phyloP scores from a whole-genome alignment of 2,329 filamentous ascomycete species.

The Penicillium brasilianum region DNA sequence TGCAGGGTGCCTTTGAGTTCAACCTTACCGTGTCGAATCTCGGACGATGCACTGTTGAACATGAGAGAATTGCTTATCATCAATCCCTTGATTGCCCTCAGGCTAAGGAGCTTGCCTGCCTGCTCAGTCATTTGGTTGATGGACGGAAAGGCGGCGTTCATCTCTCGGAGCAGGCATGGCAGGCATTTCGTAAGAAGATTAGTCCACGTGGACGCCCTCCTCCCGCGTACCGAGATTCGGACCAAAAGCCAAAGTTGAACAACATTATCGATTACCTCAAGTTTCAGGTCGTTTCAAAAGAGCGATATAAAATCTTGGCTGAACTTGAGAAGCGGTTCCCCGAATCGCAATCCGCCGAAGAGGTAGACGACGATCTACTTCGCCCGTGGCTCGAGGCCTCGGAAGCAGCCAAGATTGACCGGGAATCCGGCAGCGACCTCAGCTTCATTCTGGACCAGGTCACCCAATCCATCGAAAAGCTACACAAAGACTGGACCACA shows the following conservation, averaged over 20 bases:
- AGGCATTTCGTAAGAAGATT: constrained; percentile 39
- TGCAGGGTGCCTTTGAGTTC: constrained; percentile 55
- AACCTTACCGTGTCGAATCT: constrained; percentile 54
- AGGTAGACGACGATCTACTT: constrained; percentile 44
- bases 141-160: constrained; percentile 51
- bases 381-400: constrained; percentile 37
- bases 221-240: constrained; percentile 47
- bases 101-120: constrained; percentile 46
- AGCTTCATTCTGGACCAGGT: constrained; percentile 26
- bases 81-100: constrained; percentile 45
- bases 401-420: constrained; percentile 29
- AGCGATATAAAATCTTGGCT: constrained; percentile 37
- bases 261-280: constrained; percentile 54
- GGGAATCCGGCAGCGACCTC: constrained; percentile 22
- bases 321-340: constrained; percentile 39
- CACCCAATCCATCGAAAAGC: constrained; percentile 25
- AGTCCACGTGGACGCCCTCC: constrained; percentile 33
- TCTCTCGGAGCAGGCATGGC: constrained; percentile 48
- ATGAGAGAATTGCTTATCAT: constrained; percentile 60
- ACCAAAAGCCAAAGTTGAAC: constrained; percentile 27
- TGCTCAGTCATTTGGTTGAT: constrained; percentile 55
- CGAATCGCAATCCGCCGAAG: constrained; percentile 17
- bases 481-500: constrained; percentile 29
- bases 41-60: constrained; percentile 57
- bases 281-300: constrained; percentile 46